These are phyloP conservation scores for Hygrocybe coccinea DNA, from an alignment of 768 basidiomycete genomes.

Conservation along the genomic window DNA sequence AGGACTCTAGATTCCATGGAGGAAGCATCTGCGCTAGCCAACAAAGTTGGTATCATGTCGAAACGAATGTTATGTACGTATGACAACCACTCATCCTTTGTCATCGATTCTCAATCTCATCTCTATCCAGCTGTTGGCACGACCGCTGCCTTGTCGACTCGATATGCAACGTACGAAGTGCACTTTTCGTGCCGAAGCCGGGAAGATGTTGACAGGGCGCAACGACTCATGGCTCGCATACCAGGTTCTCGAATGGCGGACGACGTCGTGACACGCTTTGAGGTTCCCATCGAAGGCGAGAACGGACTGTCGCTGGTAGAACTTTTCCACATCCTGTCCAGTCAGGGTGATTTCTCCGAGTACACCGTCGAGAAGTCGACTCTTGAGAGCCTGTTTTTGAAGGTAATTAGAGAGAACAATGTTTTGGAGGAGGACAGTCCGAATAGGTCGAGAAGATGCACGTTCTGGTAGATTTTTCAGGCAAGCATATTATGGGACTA, in stretches of 20 bases:
- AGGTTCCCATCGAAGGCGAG: constrained; percentile 44
- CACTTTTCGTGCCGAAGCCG: constrained; percentile 54
- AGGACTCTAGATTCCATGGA: constrained; percentile 66
- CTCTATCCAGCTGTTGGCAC: background rate
- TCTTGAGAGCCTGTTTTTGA: constrained; percentile 52
- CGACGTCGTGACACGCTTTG: constrained; percentile 61
- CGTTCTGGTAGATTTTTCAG: background rate
- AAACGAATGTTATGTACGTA: constrained; percentile 59
- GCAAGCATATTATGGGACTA: too few relatives aligned
- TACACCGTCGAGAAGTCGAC: constrained; percentile 52
- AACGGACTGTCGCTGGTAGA: constrained; percentile 37
- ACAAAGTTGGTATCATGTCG: constrained; percentile 71
- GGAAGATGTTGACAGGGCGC: constrained; percentile 42
- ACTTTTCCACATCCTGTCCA: constrained; percentile 42
- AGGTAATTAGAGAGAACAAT: constrained; percentile 49
- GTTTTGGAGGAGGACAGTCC: constrained; percentile 32
- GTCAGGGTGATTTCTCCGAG: constrained; percentile 42
- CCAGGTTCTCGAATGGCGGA: constrained; percentile 52
- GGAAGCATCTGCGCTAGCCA: constrained; percentile 73
- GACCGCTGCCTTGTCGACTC: constrained; percentile 14
- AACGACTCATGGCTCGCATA: constrained; percentile 46
- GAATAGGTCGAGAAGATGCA: constrained; percentile 7
- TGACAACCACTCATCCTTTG: background rate
- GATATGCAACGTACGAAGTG: constrained; percentile 69
- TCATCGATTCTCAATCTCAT: background rate